Conservation (phyloP, 2,329 filamentous ascomycete genomes). For the Penicillium frequentans region DNA sequence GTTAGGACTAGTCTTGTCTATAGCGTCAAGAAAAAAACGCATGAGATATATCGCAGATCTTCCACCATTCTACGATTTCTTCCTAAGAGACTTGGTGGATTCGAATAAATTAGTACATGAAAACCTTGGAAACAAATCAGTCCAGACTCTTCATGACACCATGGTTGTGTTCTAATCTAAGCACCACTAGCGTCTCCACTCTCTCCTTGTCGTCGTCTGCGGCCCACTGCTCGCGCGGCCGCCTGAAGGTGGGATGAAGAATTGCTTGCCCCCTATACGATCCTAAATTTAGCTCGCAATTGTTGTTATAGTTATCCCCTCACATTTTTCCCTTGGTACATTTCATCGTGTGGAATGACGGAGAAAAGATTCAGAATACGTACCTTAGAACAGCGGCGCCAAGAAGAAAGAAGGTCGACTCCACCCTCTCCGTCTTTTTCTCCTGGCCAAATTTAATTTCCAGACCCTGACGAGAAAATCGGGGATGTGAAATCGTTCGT, state of each 20-base stretch:
- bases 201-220: slow-evolving; percentile 14
- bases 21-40: neutral
- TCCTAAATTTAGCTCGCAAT: neutral
- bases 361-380: neutral
- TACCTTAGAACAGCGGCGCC: slow-evolving; percentile 7
- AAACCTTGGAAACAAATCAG: neutral
- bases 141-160: slow-evolving; percentile 11
- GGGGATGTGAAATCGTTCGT: slow-evolving; percentile 16
- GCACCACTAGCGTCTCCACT: slow-evolving; percentile 24
- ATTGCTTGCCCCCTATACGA: neutral
- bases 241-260: slow-evolving; percentile 16
- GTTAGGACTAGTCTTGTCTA: neutral
- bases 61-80: neutral
- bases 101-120: neutral
- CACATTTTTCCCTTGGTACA: neutral
- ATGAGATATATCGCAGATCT: neutral
- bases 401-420: slow-evolving; percentile 14
- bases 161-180: slow-evolving; percentile 21
- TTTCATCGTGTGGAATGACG: neutral
- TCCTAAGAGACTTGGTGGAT: neutral
- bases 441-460: slow-evolving; percentile 19
- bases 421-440: slow-evolving; percentile 18
- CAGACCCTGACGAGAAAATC: slow-evolving; percentile 13
- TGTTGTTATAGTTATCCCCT: neutral
- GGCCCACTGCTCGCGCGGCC: slow-evolving; percentile 27